Conservation (phyloP, 2,329 filamentous ascomycete genomes). For the Aureobasidium sp. region DNA sequence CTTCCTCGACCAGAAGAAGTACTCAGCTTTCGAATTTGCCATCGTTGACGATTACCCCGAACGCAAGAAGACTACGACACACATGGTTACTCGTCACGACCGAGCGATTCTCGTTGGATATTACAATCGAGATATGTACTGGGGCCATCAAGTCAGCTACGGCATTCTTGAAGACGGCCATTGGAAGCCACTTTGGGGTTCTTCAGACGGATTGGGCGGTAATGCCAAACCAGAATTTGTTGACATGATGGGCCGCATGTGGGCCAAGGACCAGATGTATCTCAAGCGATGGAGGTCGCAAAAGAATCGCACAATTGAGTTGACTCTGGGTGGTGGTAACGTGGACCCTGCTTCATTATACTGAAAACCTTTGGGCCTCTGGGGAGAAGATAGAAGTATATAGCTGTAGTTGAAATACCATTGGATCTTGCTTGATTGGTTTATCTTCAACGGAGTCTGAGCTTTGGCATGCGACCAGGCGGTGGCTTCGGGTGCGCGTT, state of each 20-base stretch:
- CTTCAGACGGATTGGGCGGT: neutral
- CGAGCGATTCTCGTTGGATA: neutral
- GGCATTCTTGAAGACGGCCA: neutral
- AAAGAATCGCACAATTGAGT: neutral
- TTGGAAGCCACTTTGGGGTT: neutral
- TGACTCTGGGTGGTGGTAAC: neutral
- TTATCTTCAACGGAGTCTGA: neutral
- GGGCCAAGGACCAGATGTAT: neutral
- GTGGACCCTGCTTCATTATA: neutral
- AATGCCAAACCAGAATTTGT: neutral
- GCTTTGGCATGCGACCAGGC: neutral
- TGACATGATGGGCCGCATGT: neutral
- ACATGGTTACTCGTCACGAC: neutral
- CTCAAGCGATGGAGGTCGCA: neutral
- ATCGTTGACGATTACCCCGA: neutral
- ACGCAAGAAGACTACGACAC: neutral
- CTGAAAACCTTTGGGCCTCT: neutral
- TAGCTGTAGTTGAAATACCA: neutral
- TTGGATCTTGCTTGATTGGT: neutral
- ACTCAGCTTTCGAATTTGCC: neutral
- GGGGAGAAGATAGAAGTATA: neutral
- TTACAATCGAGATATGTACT: neutral
- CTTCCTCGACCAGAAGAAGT: neutral
- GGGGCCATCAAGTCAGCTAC: neutral
- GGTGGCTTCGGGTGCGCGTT: neutral